Evolutionary conservation across 2,329 filamentous ascomycete genomes (phyloP).

Genomic region (Cytospora leucostoma): DNA sequence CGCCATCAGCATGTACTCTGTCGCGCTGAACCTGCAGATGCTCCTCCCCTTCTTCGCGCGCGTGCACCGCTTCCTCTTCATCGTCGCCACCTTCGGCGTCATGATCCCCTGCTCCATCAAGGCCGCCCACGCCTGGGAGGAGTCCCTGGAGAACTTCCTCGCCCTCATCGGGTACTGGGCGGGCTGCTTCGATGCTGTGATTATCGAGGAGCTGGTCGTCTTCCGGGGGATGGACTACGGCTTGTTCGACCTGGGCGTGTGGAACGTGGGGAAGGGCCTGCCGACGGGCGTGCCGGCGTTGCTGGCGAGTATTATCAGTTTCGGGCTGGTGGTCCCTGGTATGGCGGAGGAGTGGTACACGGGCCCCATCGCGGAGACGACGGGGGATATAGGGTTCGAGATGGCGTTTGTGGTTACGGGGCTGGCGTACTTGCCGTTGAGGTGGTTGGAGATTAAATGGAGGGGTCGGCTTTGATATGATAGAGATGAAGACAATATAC

Average conservation of each 20-base stretch:
- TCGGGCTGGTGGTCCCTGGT: constrained; percentile 57
- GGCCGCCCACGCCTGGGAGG: constrained; percentile 58
- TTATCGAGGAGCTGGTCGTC: constrained; percentile 50
- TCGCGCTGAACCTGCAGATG: constrained; percentile 51
- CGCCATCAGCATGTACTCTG: constrained; percentile 42
- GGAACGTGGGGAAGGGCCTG: constrained; percentile 48
- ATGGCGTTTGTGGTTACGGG: constrained; percentile 57
- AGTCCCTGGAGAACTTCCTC: constrained; percentile 58
- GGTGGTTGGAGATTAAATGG: constrained; percentile 47
- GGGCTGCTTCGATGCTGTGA: constrained; percentile 54
- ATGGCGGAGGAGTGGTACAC: constrained; percentile 64
- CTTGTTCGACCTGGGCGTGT: constrained; percentile 49
- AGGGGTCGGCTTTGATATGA: constrained; percentile 22
- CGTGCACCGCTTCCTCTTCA: constrained; percentile 59
- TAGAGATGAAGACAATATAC: neutral
- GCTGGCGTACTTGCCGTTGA: constrained; percentile 49
- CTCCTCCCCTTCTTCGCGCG: constrained; percentile 57
- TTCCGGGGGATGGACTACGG: constrained; percentile 49
- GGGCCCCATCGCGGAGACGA: constrained; percentile 59
- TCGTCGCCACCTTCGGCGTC: constrained; percentile 58
- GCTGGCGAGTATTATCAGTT: constrained; percentile 46
- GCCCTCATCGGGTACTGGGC: constrained; percentile 62
- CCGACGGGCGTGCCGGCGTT: constrained; percentile 52
- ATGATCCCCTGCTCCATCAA: constrained; percentile 60
- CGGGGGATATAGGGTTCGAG: constrained; percentile 68